Evolutionary conservation across 768 basidiomycete species (phyloP), one percentile per base, ranked within the genome.

Genomic region (Boletus reticulatus): DNA sequence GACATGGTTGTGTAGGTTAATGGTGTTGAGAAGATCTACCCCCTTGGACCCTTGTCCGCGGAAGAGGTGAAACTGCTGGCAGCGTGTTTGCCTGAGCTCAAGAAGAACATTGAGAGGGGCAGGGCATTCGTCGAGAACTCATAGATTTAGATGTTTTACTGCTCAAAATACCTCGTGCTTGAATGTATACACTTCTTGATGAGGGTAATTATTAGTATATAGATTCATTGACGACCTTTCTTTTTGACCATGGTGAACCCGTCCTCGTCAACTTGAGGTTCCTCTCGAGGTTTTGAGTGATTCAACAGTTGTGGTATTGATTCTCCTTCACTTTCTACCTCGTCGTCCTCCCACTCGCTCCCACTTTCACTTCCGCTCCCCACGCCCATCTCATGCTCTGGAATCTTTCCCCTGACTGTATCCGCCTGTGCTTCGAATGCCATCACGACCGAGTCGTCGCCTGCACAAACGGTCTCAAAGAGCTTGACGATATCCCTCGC

Each of bases 81-180:
- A 24, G 94, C 87, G 32, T 92, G 89, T 80, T 71, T 94, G 66
- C 92, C 92, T 61, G 92, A 94, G 64, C 84, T 99, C 66, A 90
- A 91, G 84, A 94, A 91, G 86, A 98, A 97, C 84, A 96, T 98
- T 66, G 90, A 92, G 76, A 98, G 94, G 86, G 94, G 94, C 75
- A 84, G 80, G 74, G 80, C 82, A 43, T 92, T 92, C 60, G 88
- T 83, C 62, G 81, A 82, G 69, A 64, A 48, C 56, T 53, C 68
- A 45, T 72, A 71, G 69, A 71, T 48, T 36, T 57, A 60, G 63
- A 66, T 45, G 42, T 6, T 29, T 43, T 48, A 43, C 22, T 47
- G 22, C 24, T 52, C 32, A 57, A 50, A 67, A 68, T 66, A 67
- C 66, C 66, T 62, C 17, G 41, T 53, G 52, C 27, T 37, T 53